Percentiles rank a stretch among this genome's conserved stretches.
These are phyloP conservation scores for Amoebophrya sp. DNA, from an alignment of 169 alveolate species.

Conservation along the genomic window DNA sequence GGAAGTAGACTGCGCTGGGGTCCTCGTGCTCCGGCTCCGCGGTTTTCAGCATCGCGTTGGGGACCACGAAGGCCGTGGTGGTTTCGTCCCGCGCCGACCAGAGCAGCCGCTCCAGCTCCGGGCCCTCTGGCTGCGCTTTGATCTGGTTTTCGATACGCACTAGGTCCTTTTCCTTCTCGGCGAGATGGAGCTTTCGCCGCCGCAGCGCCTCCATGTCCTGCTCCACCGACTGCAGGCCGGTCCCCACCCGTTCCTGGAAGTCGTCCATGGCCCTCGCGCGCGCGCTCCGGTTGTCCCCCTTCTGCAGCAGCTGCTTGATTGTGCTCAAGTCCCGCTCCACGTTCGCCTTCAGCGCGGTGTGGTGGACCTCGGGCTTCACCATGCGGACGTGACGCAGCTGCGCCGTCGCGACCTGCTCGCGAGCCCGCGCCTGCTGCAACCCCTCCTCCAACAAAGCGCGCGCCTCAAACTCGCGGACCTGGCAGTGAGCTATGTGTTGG, in stretches of 20 bases:
- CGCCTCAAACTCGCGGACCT: neutral
- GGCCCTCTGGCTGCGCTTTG: neutral
- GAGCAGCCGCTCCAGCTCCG: neutral
- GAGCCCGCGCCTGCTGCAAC: neutral
- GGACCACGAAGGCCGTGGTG: neutral
- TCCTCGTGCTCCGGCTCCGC: too few species aligned
- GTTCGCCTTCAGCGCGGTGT: neutral
- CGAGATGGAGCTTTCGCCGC: neutral
- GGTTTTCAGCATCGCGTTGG: too few species aligned
- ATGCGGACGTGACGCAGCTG: neutral
- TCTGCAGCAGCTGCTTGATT: too few species aligned
- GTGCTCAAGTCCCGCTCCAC: neutral
- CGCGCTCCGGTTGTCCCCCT: too few species aligned
- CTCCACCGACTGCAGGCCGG: neutral
- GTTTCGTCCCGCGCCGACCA: neutral
- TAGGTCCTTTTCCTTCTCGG: neutral
- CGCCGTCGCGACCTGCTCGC: neutral
- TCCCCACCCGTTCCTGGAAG: neutral
- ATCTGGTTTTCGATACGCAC: neutral
- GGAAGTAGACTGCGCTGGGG: too few species aligned
- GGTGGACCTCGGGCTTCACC: neutral
- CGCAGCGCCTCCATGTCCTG: neutral
- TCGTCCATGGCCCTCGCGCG: too few species aligned
- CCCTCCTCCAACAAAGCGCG: neutral
- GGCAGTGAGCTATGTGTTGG: too few species aligned